phyloP scores from a whole-genome alignment of 352 stramenopile genomes.

The Phytopythium sindhum region DNA sequence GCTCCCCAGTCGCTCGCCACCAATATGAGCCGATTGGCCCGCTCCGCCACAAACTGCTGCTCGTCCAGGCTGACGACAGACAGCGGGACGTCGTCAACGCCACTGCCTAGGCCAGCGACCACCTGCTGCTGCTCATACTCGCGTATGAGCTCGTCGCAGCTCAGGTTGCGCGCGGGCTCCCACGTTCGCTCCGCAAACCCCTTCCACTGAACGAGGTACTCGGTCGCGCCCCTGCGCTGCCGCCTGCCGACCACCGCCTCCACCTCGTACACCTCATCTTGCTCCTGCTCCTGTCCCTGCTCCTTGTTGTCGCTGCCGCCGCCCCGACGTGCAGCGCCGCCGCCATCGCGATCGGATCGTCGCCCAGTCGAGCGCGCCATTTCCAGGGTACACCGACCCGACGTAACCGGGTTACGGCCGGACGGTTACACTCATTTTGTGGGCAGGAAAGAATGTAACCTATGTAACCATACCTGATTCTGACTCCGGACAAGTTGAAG shows the following conservation, averaged over 20 bases:
- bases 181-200: conserved; percentile 1
- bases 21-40: neutral
- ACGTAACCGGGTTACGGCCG: neutral
- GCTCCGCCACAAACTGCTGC: neutral
- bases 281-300: neutral
- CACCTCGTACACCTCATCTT: conserved; percentile 5
- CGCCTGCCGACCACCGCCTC: neutral
- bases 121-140: neutral
- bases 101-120: too few relatives aligned
- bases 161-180: neutral
- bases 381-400: neutral
- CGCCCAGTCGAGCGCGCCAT: neutral
- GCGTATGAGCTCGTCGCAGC: conserved; percentile 3
- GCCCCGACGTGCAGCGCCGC: neutral
- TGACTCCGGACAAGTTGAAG: neutral
- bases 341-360: neutral
- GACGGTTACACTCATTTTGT: too few relatives aligned
- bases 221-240: neutral
- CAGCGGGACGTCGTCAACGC: too few relatives aligned
- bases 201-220: conserved; percentile 6
- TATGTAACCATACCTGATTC: neutral
- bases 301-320: neutral
- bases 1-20: conserved; percentile 2
- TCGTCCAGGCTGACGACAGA: neutral
- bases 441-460: too few relatives aligned